Evolutionary conservation across 1,139 yeast genomes (phyloP), one percentile per base, ranked within the genome.

Genomic region (Candida glucosophila): DNA sequence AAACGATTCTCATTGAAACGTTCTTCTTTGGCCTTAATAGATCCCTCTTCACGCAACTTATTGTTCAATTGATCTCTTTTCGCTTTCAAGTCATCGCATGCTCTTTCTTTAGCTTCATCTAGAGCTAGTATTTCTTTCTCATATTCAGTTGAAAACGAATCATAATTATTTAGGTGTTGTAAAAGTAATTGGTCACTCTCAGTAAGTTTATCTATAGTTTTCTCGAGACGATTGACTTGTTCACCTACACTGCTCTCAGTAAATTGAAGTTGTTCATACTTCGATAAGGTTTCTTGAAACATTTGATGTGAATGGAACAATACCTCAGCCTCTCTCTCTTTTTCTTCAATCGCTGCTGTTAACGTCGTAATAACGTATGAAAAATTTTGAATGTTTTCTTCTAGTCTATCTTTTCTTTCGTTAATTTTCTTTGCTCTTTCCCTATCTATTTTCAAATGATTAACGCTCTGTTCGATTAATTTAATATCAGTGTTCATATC

Each of bases 291-390:
- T 32, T 73, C 67, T 46, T 86, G 95, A 42, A 81, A 86, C 33
- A 77, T 79, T 48, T 85, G 95, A 44, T 85, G 82, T 1, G 85
- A 67, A 23, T 73, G 73, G 49, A 86, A 85, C 5, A 88, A 55
- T 8, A 49, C 50, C 25, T 80, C 78, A 2, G 86, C 70, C 35
- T 79, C 72, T 16, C 52, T 50, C 17, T 79, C 77, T 4, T 76
- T 62, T 4, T 48, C 45, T 10, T 67, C 66, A 29, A 88, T 66
- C 29, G 72, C 55, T 13, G 37, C 33, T 20, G 74, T 70, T 8
- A 80, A 49, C 1, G 44, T 47, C 1, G 60, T 61, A 7, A 81
- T 74, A 27, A 77, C 75, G 4, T 43, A 48, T 13, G 66, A 58
- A 34, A 66, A 72, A 1, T 34, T 35, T 2, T 64, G 67, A 2